Base-by-base conservation (phyloP, 1,284 basidiomycete genomes). In the Leccinum pachyderme region DNA sequence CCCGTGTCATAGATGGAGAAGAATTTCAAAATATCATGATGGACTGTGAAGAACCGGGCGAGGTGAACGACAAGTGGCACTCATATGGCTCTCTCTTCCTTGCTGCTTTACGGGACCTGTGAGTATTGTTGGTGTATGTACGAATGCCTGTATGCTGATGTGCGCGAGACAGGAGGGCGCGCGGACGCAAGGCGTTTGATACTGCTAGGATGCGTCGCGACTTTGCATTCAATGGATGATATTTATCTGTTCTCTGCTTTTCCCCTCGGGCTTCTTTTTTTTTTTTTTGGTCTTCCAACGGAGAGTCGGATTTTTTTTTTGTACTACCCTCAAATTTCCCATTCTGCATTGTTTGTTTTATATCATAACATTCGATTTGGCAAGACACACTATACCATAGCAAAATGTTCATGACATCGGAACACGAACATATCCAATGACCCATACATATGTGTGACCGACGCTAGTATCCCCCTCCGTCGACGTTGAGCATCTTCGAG, bases 401-500 rank as follows among this genome's bases (percentile, higher is more conserved):
- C 49, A 52, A 35, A 25, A 15, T 18, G 18, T 54, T 32, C 13
- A 13, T 25, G 47, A 60, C 13, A 48, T 9, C 35, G n/a, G 25
- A 55, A 29, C n/a, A 22, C 27, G 5, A 32, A 2, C 43, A 44
- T 27, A 27, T 43, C 5, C 24, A 43, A 43, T 49, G 31, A 33
- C 6, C 5, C 2, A 18, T 7, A 18, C 32, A 28, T 4, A 4
- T 12, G 24, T 1, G 29, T 5, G 29, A 31, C 29, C 29, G 29
- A 31, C 29, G 29, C 29, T 31, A 65, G 53, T 63, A 71, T 60
- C 84, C 84, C 13, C 81, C 83, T 11, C 80, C 86, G 48, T 80
- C 96, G 76, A 53, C 95, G 78, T 69, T 96, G 93, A 1, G 88
- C 83, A 62, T 99, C 96, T 73, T 98, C 96, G 57, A 98, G 76